A percentile compares a stretch with the other conserved stretches of the same genome.
phyloP scores from a whole-genome alignment of 1,284 basidiomycete species.

The Ganoderma lingzhi region DNA sequence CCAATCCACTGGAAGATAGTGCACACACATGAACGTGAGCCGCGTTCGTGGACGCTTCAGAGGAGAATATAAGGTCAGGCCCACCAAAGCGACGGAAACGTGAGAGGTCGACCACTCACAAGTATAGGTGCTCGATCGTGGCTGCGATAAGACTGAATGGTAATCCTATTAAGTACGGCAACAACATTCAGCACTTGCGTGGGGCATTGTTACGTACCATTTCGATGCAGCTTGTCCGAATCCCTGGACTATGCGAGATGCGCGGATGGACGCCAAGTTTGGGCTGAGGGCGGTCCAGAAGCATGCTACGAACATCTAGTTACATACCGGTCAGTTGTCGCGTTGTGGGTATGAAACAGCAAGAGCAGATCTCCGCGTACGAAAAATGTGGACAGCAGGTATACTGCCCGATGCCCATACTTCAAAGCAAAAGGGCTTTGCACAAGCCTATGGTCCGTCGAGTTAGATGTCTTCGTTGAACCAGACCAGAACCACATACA shows the following conservation, averaged over 20 bases:
- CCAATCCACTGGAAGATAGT: no score
- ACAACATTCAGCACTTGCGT: no score
- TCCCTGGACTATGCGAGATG: slow-evolving; percentile 53
- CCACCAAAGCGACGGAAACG: no score
- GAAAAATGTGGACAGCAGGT: slow-evolving; percentile 48
- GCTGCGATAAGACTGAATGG: slow-evolving; percentile 46
- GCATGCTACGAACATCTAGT: slow-evolving; percentile 53
- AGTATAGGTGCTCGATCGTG: slow-evolving; percentile 53
- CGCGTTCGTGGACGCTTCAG: slow-evolving; percentile 34
- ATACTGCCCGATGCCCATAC: slow-evolving; percentile 54
- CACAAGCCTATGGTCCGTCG: slow-evolving; percentile 42
- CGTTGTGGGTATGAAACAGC: no score
- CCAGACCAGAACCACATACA: no score
- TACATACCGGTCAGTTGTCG: no score
- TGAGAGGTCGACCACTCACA: slow-evolving; percentile 34
- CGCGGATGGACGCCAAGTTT: slow-evolving; percentile 50
- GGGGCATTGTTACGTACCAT: no score
- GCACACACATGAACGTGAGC: no score
- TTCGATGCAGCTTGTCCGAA: slow-evolving; percentile 45
- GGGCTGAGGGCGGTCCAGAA: slow-evolving; percentile 55
- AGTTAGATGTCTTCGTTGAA: no score
- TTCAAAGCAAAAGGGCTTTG: slow-evolving; percentile 54
- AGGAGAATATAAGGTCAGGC: no score
- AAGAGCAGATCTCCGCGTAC: slow-evolving; percentile 30
- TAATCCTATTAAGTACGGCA: no score